Evolutionary conservation across 1,284 basidiomycete genomes (phyloP).

Genomic region (Irpex sp.): DNA sequence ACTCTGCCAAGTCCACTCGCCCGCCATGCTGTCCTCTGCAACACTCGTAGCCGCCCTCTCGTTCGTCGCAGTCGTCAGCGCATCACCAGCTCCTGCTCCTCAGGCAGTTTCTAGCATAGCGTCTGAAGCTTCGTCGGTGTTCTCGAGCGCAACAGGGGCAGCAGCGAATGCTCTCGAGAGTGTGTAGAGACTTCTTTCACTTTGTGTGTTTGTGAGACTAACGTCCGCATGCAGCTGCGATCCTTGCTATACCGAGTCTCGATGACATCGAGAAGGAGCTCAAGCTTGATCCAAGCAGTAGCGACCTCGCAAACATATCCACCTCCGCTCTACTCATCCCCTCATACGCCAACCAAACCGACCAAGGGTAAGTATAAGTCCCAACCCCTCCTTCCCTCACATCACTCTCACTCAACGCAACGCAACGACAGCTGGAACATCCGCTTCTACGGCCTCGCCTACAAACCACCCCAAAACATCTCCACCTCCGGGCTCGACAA

Average conservation of each 20-base stretch:
- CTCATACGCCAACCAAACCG: constrained; percentile 21
- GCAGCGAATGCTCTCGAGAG: constrained; percentile 20
- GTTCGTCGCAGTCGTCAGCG: constrained; percentile 2
- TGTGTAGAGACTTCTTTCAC: background rate
- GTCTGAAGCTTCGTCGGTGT: constrained; percentile 11
- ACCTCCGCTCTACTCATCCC: constrained; percentile 21
- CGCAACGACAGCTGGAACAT: constrained; percentile 20
- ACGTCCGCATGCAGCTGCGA: constrained; percentile 8
- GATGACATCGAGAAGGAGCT: constrained; percentile 22
- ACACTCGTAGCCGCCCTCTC: background rate
- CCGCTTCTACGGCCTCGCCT: constrained; percentile 23
- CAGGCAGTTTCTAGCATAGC: constrained; percentile 13
- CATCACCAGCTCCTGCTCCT: constrained; percentile 14
- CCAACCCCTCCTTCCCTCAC: background rate
- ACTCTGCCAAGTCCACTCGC: background rate
- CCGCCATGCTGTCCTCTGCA: background rate
- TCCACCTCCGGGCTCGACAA: constrained; percentile 20
- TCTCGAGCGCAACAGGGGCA: constrained; percentile 19
- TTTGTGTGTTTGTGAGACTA: background rate
- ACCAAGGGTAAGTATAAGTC: constrained; percentile 13
- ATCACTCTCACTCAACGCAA: background rate
- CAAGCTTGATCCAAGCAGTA: constrained; percentile 12
- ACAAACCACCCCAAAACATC: constrained; percentile 20
- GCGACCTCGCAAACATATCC: constrained; percentile 18
- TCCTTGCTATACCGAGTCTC: constrained; percentile 21